Conservation (phyloP, 176 grass and related monocot species). For the Eleusine indica region DNA sequence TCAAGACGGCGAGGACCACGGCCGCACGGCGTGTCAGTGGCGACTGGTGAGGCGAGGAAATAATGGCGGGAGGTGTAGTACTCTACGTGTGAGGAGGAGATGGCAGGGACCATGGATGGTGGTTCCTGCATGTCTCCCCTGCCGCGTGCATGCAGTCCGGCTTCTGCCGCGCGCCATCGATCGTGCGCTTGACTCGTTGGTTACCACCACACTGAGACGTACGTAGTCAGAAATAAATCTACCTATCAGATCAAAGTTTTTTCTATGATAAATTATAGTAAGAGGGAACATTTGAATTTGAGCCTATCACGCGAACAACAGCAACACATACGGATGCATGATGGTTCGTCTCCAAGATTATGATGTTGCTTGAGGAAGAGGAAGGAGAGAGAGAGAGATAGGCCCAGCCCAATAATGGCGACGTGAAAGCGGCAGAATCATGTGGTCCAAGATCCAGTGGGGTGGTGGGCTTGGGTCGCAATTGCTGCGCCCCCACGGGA, state of each 20-base stretch:
- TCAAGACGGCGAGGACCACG: conserved; percentile 26
- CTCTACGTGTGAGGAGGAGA: not conserved
- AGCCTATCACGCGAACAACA: not conserved
- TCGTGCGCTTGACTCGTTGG: not conserved
- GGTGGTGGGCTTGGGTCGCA: not conserved
- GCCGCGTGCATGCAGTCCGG: conserved; percentile 30
- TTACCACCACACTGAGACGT: no score
- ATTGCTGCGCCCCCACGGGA: conserved; percentile 38
- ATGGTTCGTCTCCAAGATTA: no score
- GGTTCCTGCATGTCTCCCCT: conserved; percentile 35
- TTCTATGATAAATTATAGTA: no score
- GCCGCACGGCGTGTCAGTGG: not conserved
- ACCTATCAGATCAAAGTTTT: no score
- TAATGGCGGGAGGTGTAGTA: not conserved
- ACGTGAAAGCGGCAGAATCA: not conserved
- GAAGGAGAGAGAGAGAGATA: not conserved
- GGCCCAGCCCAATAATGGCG: conserved; percentile 16
- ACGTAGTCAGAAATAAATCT: no score
- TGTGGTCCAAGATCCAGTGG: conserved; percentile 14
- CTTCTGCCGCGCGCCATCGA: not conserved
- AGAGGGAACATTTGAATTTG: not conserved
- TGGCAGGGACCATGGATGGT: conserved; percentile 24
- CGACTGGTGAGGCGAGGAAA: not conserved
- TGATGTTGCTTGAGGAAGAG: no score
- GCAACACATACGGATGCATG: no score